phyloP scores from a whole-genome alignment of 306 rosid species.

The Medicago lupulina region DNA sequence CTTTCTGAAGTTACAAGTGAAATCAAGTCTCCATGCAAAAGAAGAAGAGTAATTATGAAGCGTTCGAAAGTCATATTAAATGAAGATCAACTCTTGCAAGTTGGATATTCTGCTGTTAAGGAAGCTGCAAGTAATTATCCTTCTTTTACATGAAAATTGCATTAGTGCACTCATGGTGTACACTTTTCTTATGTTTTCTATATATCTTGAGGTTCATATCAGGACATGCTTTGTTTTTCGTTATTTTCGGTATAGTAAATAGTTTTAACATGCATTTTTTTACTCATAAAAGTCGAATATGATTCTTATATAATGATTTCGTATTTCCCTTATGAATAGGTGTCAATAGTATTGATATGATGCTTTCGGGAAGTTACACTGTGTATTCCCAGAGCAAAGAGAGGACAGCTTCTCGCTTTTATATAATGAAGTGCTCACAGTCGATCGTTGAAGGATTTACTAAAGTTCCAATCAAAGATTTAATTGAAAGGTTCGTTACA shows the following conservation, averaged over 20 bases:
- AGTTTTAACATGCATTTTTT: conserved; percentile 14
- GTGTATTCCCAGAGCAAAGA: conserved; percentile 66
- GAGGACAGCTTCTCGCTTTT: conserved; percentile 65
- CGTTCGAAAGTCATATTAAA: conserved; percentile 46
- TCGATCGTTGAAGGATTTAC: conserved; percentile 36
- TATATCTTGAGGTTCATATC: conserved; percentile 16
- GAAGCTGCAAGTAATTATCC: conserved; percentile 65
- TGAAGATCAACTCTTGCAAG: conserved; percentile 52
- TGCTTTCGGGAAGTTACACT: conserved; percentile 57
- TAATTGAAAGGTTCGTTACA: conserved; percentile 58
- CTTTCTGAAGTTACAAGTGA: too few species aligned
- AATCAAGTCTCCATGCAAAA: conserved; percentile 31
- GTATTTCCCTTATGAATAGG: conserved; percentile 40
- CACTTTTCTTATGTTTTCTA: not conserved
- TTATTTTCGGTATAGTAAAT: not conserved
- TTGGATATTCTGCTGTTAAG: conserved; percentile 69
- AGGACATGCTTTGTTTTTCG: not conserved
- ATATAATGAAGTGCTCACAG: conserved; percentile 62
- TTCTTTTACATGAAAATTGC: conserved; percentile 17
- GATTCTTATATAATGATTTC: too few species aligned
- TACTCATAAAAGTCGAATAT: not conserved
- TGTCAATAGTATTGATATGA: conserved; percentile 53
- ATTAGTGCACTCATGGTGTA: not conserved
- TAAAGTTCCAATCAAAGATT: conserved; percentile 61
- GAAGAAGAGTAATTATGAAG: conserved; percentile 52